A percentile compares a stretch with the other conserved stretches of the same genome.
These are phyloP conservation scores for Fomitopsis serialis DNA, from an alignment of 768 basidiomycete species.

Conservation along the genomic window DNA sequence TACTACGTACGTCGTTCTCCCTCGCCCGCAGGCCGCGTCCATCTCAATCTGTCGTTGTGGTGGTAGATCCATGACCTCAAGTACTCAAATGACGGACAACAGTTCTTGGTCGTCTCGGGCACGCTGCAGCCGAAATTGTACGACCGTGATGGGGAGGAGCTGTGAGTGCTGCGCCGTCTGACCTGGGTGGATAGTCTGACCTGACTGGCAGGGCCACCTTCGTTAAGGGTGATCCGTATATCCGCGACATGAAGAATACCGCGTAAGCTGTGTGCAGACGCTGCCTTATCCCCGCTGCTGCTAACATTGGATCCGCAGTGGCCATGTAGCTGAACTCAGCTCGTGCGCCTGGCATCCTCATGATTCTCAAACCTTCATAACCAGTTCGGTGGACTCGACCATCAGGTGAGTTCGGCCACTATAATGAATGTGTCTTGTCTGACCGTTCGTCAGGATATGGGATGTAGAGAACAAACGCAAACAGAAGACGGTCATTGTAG, in stretches of 20 bases:
- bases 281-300: constrained; percentile 6
- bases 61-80: constrained; percentile 83
- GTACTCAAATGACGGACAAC: constrained; percentile 83
- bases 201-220: constrained; percentile 62
- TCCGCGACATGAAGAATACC: constrained; percentile 99
- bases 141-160: constrained; percentile 88
- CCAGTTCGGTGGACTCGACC: constrained; percentile 92
- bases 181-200: constrained; percentile 38
- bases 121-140: constrained; percentile 86
- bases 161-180: constrained; percentile 46
- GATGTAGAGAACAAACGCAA: constrained; percentile 88
- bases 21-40: neutral
- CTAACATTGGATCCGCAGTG: constrained; percentile 41
- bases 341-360: constrained; percentile 93
- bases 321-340: constrained; percentile 90
- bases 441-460: constrained; percentile 72
- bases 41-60: too few species aligned
- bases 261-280: constrained; percentile 49
- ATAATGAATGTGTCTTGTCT: neutral
- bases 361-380: constrained; percentile 80
- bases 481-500: constrained; percentile 93
- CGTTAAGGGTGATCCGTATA: constrained; percentile 95
- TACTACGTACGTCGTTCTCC: constrained; percentile 60
- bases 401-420: constrained; percentile 54
- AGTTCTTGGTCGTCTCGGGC: constrained; percentile 84